Base-by-base conservation (phyloP, 768 basidiomycete genomes). In the Phanerodontia chrysosporium region DNA sequence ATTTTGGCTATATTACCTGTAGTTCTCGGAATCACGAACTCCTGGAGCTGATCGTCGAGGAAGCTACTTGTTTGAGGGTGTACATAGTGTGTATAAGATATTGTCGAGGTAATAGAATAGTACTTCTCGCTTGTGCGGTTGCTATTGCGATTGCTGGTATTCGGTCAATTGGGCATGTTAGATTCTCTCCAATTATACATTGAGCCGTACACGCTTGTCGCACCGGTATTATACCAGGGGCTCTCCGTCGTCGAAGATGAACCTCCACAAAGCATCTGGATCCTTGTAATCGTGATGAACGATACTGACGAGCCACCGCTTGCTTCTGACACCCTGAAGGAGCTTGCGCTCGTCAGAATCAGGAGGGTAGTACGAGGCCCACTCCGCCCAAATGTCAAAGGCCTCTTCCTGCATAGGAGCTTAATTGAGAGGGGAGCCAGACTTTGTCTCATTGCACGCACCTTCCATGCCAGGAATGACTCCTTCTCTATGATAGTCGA, bases 381-480 rank as follows among this genome's bases (percentile, higher is more conserved):
- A 99, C 62, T 95, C 90, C 0, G 84, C 80, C 96, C 96, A 99
- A 57, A 95, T 95, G 9, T 87, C 87, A 71, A 97, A 99, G 0
- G 94, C 95, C 70, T 98, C 97, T 30, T 96, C 92, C 95, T 98
- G 69, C 28, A 58, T 1, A 22, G 22, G 13, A 42, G 24, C 42
- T 14, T 39, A 18, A 42, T 29, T 53, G 14, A 24, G 3, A 14
- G 28, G 21, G 25, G 28, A 22, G n/a, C 25, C 12, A 25, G 4
- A 28, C 12, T 12, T 27, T 51, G 14, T 8, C n/a, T n/a, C 16
- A 32, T 3, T 1, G 8, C 21, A 46, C 80, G 51, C 48, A 95
- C 96, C 88, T 95, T 98, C 97, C 97, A 99, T 0, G 93, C 87
- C 35, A 92, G 74, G 79, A 99, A 99, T 14, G 93, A 96, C 68